These are phyloP conservation scores for Neophaeococcomyces aloes DNA, from an alignment of 2,329 filamentous ascomycete species.

Conservation along the genomic window DNA sequence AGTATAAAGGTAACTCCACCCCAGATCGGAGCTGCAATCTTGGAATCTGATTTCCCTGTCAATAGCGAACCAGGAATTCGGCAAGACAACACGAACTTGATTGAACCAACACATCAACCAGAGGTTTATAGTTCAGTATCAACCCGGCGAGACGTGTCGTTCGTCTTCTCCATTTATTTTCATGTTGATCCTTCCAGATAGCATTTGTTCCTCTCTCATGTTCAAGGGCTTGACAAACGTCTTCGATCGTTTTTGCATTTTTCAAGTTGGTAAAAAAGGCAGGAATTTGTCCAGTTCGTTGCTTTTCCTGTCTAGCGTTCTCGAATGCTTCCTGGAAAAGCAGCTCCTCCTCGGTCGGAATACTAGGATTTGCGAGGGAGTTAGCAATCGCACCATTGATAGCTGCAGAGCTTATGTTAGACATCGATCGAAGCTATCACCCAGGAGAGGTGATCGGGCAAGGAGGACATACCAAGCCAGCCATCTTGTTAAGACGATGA, in stretches of 20 bases:
- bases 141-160: too few species aligned
- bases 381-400: neutral
- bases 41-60: neutral
- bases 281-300: neutral
- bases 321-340: conserved; percentile 2
- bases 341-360: neutral
- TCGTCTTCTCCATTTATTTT: neutral
- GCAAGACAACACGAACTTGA: neutral
- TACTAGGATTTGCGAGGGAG: neutral
- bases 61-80: neutral
- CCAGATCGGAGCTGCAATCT: conserved; percentile 1
- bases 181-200: neutral
- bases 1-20: neutral
- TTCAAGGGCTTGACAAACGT: neutral
- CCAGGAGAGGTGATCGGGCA: too few species aligned
- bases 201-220: neutral
- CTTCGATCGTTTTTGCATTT: conserved; percentile 4
- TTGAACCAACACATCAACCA: neutral
- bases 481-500: too few species aligned
- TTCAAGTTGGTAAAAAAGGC: neutral
- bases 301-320: neutral
- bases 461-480: too few species aligned
- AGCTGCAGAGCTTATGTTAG: too few species aligned
- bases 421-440: too few species aligned
- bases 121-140: neutral